A percentile compares a stretch with the other conserved stretches of the same genome.
These are phyloP conservation scores for Mikania micrantha DNA, from an alignment of 129 eudicot species.

Conservation along the genomic window DNA sequence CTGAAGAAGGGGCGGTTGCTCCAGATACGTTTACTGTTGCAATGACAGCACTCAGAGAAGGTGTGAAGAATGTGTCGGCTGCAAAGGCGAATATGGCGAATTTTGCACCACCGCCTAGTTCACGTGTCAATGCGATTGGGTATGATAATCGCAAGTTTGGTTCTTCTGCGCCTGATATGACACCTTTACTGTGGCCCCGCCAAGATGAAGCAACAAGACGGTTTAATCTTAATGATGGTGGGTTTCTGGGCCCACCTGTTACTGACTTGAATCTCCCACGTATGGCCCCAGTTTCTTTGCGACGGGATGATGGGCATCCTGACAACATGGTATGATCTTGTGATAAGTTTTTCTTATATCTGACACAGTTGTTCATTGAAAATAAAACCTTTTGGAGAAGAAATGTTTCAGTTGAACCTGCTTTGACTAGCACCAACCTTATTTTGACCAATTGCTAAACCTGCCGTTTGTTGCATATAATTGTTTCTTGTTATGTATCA, in stretches of 20 bases:
- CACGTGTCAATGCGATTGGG: conserved; percentile 45
- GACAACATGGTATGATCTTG: conserved; percentile 58
- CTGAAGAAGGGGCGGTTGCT: conserved; percentile 71
- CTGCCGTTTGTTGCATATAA: background rate
- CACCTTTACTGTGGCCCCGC: conserved; percentile 78
- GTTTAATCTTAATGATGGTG: conserved; percentile 69
- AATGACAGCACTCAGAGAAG: conserved; percentile 59
- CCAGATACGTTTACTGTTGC: conserved; percentile 58
- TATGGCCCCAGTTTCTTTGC: conserved; percentile 62
- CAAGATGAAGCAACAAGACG: conserved; percentile 67
- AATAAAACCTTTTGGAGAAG: background rate
- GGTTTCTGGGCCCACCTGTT: conserved; percentile 34
- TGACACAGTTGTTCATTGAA: background rate
- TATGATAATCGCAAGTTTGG: conserved; percentile 47
- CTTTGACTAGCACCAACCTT: background rate
- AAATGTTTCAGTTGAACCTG: background rate
- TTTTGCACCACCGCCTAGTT: conserved; percentile 44
- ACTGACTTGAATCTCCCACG: conserved; percentile 52
- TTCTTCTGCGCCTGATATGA: conserved; percentile 38
- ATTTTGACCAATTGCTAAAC: background rate
- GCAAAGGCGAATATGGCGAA: conserved; percentile 53
- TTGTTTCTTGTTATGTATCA: conserved; percentile 8
- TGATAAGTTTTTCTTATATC: background rate
- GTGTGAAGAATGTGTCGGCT: conserved; percentile 51
- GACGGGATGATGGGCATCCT: conserved; percentile 53